A percentile compares a stretch with the other conserved stretches of the same genome.
phyloP scores from a whole-genome alignment of 1,284 basidiomycete species.

The Trichosporon ovoides region DNA sequence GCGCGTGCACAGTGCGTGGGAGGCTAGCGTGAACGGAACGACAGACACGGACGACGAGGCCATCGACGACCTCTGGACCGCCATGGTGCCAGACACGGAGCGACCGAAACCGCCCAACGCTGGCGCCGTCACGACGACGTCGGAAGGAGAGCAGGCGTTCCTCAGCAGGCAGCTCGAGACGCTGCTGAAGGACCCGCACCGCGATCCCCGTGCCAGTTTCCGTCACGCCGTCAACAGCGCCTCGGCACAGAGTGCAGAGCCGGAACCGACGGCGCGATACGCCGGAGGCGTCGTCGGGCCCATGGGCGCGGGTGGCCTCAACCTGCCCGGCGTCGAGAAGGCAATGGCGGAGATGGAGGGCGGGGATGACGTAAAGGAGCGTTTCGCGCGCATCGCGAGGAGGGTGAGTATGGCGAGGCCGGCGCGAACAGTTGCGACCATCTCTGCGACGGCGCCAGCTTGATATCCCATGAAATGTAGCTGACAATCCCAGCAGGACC shows the following conservation, averaged over 20 bases:
- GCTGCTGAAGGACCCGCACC: slow-evolving; percentile 76
- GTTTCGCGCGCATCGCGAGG: slow-evolving; percentile 36
- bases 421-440: no score
- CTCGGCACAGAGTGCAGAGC: slow-evolving; percentile 2
- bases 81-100: slow-evolving; percentile 46
- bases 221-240: slow-evolving; percentile 60
- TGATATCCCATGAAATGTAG: no score
- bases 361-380: slow-evolving; percentile 38
- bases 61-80: slow-evolving; percentile 45
- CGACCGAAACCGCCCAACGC: slow-evolving; percentile 13
- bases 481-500: slow-evolving; percentile 26
- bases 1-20: slow-evolving; percentile 77
- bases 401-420: slow-evolving; percentile 28
- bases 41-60: slow-evolving; percentile 48
- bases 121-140: slow-evolving; percentile 23
- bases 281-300: slow-evolving; percentile 68
- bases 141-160: slow-evolving; percentile 73
- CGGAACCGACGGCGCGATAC: slow-evolving; percentile 39
- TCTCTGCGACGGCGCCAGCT: no score
- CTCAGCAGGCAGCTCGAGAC: slow-evolving; percentile 81
- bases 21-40: slow-evolving; percentile 48
- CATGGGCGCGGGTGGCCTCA: slow-evolving; percentile 74
- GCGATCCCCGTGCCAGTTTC: slow-evolving; percentile 82
- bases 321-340: slow-evolving; percentile 74
- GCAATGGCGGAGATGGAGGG: slow-evolving; percentile 80